Percentiles rank a stretch among this genome's conserved stretches.
Conservation (phyloP, 2,329 filamentous ascomycete genomes). For the Alternaria panax region DNA sequence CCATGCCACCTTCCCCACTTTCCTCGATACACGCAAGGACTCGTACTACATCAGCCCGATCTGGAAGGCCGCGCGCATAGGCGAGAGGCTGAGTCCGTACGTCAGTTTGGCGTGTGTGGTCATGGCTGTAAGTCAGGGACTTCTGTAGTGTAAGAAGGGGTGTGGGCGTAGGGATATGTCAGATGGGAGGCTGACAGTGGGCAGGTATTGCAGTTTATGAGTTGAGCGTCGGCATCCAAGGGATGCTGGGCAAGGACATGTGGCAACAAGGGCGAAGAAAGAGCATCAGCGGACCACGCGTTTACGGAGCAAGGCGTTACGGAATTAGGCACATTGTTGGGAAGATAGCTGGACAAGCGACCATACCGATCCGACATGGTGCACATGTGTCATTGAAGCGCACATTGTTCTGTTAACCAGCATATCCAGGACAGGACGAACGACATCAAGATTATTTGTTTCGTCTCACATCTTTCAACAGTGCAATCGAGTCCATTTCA, state of each 20-base stretch:
- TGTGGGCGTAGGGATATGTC: background rate
- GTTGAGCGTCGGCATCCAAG: conserved; percentile 13
- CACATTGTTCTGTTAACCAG: too few relatives aligned
- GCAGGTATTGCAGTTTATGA: conserved; percentile 43
- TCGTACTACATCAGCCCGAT: conserved; percentile 83
- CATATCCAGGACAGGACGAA: background rate
- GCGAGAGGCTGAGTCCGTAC: conserved; percentile 92
- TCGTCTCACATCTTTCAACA: too few relatives aligned
- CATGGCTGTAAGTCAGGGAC: conserved; percentile 75
- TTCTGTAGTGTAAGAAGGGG: background rate
- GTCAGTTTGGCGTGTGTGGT: conserved; percentile 90
- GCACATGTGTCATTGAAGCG: too few relatives aligned
- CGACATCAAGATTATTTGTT: background rate
- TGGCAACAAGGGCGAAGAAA: too few relatives aligned
- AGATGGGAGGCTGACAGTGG: background rate
- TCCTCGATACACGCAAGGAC: conserved; percentile 92
- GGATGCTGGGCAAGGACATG: background rate
- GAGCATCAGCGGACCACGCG: too few relatives aligned
- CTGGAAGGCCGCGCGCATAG: conserved; percentile 94
- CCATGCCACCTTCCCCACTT: conserved; percentile 85
- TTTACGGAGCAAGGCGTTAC: too few relatives aligned
- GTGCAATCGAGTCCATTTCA: too few relatives aligned
- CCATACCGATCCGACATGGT: too few relatives aligned
- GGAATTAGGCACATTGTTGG: too few relatives aligned
- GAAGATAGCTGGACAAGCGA: too few relatives aligned